Conservation (phyloP, 345 rosid species). For the Excoecaria agallocha region DNA sequence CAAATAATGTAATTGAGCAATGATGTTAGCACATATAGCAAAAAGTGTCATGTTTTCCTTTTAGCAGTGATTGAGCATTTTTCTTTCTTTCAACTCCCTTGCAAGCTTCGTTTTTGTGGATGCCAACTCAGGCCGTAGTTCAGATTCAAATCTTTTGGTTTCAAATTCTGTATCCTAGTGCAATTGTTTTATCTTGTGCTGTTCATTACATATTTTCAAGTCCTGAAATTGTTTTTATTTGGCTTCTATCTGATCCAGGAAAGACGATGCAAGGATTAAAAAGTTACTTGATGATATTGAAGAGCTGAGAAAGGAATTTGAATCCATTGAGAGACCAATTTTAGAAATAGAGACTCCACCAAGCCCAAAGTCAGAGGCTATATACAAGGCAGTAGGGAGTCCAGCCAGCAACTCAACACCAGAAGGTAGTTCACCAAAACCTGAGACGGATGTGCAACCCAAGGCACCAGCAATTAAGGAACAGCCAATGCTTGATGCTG, state of each 20-base stretch:
- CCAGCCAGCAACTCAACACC: conserved; percentile 19
- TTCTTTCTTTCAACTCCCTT: background rate
- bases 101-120: background rate
- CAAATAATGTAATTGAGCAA: background rate
- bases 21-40: background rate
- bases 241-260: conserved; percentile 43
- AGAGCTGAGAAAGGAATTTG: conserved; percentile 66
- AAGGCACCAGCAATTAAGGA: conserved; percentile 31
- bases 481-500: conserved; percentile 49
- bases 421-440: conserved; percentile 23
- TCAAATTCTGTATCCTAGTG: background rate
- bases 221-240: background rate
- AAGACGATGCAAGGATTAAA: conserved; percentile 54
- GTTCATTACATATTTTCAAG: background rate
- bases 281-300: conserved; percentile 78
- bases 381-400: conserved; percentile 26
- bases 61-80: background rate
- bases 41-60: background rate
- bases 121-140: background rate
- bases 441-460: conserved; percentile 30
- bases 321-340: conserved; percentile 77
- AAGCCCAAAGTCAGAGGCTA: conserved; percentile 35
- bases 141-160: background rate
- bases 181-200: background rate
- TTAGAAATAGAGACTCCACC: conserved; percentile 76